Base-by-base conservation (phyloP, 2,329 filamentous ascomycete species). In the Paraconiothyrium brasiliense region DNA sequence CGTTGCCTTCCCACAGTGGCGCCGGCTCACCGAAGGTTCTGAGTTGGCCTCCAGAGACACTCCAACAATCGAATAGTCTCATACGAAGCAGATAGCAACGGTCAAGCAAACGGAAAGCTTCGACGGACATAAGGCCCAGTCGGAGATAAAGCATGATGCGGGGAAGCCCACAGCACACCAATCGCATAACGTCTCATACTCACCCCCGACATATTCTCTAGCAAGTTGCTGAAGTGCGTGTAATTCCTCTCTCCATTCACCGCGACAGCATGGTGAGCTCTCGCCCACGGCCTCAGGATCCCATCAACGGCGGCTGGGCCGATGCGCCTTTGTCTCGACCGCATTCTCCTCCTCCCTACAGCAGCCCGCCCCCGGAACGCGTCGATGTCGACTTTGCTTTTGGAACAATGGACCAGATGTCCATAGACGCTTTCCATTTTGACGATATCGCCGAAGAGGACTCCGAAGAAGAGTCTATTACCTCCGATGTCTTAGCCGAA, bases 301-400 rank as follows among this genome's bases (percentile, higher is more conserved):
- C 27, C 14, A 8, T 44, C 27, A 44, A 55, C 10, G 30, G 39
- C 27, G 39, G 52, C 27, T 34, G 52, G 39, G 5, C 37, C 24
- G 39, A 54, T 20, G 37, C 24, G 5, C 9, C 51, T 7, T 24
- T 54, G n/a, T 20, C 32, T 13, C 35, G 30, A 20, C 51, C 51
- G 16, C 35, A 37, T 14, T 55, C 52, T n/a, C 52, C 52, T n/a
- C 52, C 52, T 10, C 52, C 52, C 24, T 55, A 55, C 27, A 55
- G 52, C 52, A 55, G 52, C 9, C 39, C 39, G 52, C 39, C 27
- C 9, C 14, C 27, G 14, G 37, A 50, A 34, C 43, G 44, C 54
- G 49, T 22, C 30, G 41, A 56, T 14, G 49, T 34, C 30, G 41
- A 56, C 34, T 22, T 46, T 20, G 43, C 41, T 4, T 3, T 46